Evolutionary conservation across 1,139 yeast species (phyloP).

Genomic region (Yamadazyma siamensis): DNA sequence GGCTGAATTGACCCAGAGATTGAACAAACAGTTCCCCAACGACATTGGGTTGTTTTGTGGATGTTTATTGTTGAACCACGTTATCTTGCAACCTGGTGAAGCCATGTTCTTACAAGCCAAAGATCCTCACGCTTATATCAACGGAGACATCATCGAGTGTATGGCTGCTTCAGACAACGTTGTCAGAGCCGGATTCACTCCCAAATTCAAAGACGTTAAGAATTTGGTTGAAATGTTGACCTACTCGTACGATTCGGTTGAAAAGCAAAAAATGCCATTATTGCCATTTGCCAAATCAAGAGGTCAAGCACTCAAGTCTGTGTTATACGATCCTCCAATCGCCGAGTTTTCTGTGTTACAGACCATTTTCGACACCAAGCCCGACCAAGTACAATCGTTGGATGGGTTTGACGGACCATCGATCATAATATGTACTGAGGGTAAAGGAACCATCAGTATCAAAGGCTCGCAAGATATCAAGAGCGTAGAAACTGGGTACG

Average conservation of each 20-base stretch:
- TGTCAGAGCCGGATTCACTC: constrained; percentile 97
- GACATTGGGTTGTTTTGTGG: constrained; percentile 97
- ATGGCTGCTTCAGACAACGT: constrained; percentile 99
- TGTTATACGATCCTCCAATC: constrained; percentile 91
- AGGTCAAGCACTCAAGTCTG: constrained; percentile 62
- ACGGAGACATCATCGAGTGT: constrained; percentile 97
- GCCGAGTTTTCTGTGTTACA: constrained; percentile 92
- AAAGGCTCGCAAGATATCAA: constrained; percentile 39
- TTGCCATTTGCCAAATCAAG: constrained; percentile 56
- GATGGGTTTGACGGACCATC: constrained; percentile 82
- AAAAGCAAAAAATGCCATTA: constrained; percentile 86
- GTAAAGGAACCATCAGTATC: constrained; percentile 58
- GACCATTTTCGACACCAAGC: constrained; percentile 48
- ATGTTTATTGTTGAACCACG: constrained; percentile 86
- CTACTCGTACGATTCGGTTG: constrained; percentile 83
- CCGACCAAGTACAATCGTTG: constrained; percentile 45
- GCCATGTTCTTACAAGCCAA: constrained; percentile 96
- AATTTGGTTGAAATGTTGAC: constrained; percentile 90
- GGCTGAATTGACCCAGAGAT: constrained; percentile 68
- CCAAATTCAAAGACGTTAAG: constrained; percentile 92
- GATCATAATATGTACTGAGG: constrained; percentile 78
- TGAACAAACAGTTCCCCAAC: constrained; percentile 84
- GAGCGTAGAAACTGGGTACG: constrained; percentile 59
- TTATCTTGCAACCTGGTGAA: constrained; percentile 80
- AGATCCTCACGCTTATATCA: constrained; percentile 96